These are phyloP conservation scores for Candida insectorum DNA, from an alignment of 805 yeast genomes.

Conservation along the genomic window DNA sequence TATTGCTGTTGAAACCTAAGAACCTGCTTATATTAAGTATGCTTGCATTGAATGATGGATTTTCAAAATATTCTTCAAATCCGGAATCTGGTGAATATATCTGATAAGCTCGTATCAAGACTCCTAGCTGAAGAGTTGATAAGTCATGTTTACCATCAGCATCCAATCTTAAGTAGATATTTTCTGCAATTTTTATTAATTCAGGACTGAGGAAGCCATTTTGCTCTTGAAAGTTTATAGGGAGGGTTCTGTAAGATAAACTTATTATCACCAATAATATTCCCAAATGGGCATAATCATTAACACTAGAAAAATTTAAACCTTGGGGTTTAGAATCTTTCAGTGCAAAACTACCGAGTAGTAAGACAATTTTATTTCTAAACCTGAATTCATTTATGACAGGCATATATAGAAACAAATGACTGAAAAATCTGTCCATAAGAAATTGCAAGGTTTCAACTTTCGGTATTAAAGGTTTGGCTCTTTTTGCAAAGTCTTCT, in stretches of 20 bases:
- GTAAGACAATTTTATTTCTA: not conserved
- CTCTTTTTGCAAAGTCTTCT: too few species aligned
- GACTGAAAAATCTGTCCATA: not conserved
- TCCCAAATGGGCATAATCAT: conserved; percentile 34
- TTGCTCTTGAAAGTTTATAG: not conserved
- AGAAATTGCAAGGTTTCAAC: not conserved
- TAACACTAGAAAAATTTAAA: too few species aligned
- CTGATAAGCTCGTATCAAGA: too few species aligned
- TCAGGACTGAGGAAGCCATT: not conserved
- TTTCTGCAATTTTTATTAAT: too few species aligned
- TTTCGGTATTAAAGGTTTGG: not conserved
- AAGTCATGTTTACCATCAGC: not conserved
- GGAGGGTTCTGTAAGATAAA: conserved; percentile 20
- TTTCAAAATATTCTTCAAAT: too few species aligned
- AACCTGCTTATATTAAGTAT: too few species aligned
- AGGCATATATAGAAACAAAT: not conserved
- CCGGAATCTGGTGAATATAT: too few species aligned
- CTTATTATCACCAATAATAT: conserved; percentile 31
- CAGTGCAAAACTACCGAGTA: not conserved
- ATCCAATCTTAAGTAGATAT: not conserved
- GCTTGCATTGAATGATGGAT: too few species aligned
- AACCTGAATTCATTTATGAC: not conserved
- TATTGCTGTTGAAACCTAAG: too few species aligned
- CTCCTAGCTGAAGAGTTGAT: not conserved
- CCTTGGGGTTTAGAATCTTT: not conserved